Evolutionary conservation across 208 protist genomes (phyloP).

Genomic region (Leishmania arabica): DNA sequence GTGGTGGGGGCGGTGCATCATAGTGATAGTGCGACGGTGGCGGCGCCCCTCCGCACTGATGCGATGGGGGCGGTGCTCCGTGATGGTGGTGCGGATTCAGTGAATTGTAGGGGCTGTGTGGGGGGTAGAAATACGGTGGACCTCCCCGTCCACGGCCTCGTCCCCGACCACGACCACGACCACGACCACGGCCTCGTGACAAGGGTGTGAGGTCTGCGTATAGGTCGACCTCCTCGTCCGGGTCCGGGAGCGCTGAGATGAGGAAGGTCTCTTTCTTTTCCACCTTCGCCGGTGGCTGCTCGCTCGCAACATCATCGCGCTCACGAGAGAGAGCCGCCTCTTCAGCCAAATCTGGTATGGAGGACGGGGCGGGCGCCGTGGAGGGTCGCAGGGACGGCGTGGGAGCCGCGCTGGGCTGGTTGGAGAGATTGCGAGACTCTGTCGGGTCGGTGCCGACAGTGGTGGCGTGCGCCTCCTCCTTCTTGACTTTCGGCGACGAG

Average conservation of each 20-base stretch:
- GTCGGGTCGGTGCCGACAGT: constrained; percentile 18
- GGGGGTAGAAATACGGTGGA: constrained; percentile 9
- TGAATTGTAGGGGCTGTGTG: not conserved
- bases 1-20: constrained; percentile 7
- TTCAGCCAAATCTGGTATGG: constrained; percentile 10
- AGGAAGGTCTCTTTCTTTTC: constrained; percentile 41
- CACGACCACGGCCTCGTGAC: constrained; percentile 19
- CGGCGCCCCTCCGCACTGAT: not conserved
- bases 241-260: constrained; percentile 27
- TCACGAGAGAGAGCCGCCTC: constrained; percentile 9
- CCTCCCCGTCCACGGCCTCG: constrained; percentile 26
- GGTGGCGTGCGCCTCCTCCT: not conserved
- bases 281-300: constrained; percentile 30
- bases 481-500: not conserved
- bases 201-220: constrained; percentile 55
- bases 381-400: constrained; percentile 29
- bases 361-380: constrained; percentile 4
- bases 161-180: constrained; percentile 28
- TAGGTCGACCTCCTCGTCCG: constrained; percentile 61
- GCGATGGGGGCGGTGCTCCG: not conserved
- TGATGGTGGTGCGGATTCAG: constrained; percentile 1
- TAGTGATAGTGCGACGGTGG: constrained; percentile 14
- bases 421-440: constrained; percentile 28
- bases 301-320: constrained; percentile 10
- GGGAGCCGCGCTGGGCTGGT: constrained; percentile 14